Evolutionary conservation across 495 filamentous ascomycete species (phyloP), one percentile per base, ranked within the genome.

Genomic region (Aeminium ludgeri): DNA sequence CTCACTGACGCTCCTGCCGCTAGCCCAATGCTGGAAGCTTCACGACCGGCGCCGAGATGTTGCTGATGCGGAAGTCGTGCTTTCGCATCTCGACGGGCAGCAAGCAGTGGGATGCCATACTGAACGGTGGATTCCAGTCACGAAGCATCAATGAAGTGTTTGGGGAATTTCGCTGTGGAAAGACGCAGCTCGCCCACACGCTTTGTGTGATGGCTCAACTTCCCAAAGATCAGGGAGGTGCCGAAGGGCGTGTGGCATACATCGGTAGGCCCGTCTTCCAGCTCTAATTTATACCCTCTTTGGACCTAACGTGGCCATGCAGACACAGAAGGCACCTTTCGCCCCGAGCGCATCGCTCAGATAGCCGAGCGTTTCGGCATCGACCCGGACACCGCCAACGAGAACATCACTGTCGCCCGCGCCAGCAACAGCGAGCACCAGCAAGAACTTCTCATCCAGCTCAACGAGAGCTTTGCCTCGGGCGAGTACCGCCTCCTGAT

Each of bases 251-350:
- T 52, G 80, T 82, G 30, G 80, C 80, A 28, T 85, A 82, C 50
- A 82, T 86, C 53, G 72, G 68, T 68, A 44, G 33, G 47, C 17
- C 25, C 19, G n/a, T n/a, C 10, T 6, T 25, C 2, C 36, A 20
- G 20, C 31, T 4, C 11, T 4, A 11, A 3, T 11, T 5, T 33
- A 33, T 5, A 12, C 34, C 13, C 34, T 19, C 4, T 20, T 15
- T 5, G 12, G 4, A 33, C 3, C 31, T 36, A 12, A 36, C 16
- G n/a, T 30, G 17, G 10, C 18, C 11, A 35, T n/a, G 7, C 44
- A 71, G 77, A 86, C 48, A 84, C 80, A 2, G 80, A 86, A 53
- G 80, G 80, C 15, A 85, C 80, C 0, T 86, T 84, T 50, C 64
- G 80, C 29, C 80, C 80, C 1, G 80, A 86, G 47, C 64, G 69